Base-by-base conservation (phyloP, 441 rosid species). In the Flueggea neowawraea region DNA sequence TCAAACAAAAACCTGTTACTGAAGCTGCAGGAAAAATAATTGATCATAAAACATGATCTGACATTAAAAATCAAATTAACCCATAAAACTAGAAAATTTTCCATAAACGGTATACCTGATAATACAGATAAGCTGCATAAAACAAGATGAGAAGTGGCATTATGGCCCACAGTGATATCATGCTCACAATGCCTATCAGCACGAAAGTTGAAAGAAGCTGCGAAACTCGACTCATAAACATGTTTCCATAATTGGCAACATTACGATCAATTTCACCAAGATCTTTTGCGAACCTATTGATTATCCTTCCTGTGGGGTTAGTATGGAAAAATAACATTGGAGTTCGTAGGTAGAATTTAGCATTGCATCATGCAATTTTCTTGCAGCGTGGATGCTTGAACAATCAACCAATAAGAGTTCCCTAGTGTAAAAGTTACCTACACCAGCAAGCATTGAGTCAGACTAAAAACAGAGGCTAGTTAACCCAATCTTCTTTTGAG, bases 241-340 rank as follows among this genome's bases (percentile, higher is more conserved):
- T 78, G 64, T 92, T 87, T 63, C 88, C 73, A 14, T 55, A 76
- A 68, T 54, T 76, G 69, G 99, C 96, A 44, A 96, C 97, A 69
- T 73, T 80, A 55, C 89, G 81, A 77, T 96, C 99, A 56, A 92
- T 84, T 72, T 89, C 97, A 16, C 98, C 91, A 13, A 90, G 78
- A 80, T 96, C 98, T 78, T 80, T 96, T 9, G 99, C 86, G 69
- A 96, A 96, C 75, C 98, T 89, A 61, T 96, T 96, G 76, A 92
- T 90, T 55, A 96, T 80, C 55, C 98, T 83, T 54, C 99, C 97
- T 10, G 62, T 69, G 68, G 98, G 98, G 67, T 93, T 96, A 52
- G 97, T 89, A 72, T 93, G 90, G 76, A 90, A 93, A 77, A 96
- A 96, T 57, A 96, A 69, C 97, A 96, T 90, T 17, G 97, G 97